phyloP scores from a whole-genome alignment of 495 filamentous ascomycete genomes.

The Neurospora sp. region DNA sequence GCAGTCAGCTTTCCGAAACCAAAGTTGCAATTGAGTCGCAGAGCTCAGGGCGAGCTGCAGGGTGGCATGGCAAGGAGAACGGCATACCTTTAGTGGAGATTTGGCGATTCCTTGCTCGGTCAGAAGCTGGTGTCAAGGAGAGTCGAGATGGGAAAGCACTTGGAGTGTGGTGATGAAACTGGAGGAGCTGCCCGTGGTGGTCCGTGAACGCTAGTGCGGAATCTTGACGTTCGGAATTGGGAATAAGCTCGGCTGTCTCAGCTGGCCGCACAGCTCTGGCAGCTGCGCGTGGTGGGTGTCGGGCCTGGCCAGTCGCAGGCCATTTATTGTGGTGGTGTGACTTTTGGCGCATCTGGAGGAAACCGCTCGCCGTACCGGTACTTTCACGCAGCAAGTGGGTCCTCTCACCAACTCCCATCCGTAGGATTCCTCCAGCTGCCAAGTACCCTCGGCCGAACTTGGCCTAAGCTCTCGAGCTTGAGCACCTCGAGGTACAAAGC shows the following conservation, averaged over 20 bases:
- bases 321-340: slow-evolving; percentile 11
- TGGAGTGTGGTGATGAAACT: background rate
- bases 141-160: slow-evolving; percentile 1
- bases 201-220: slow-evolving; percentile 1
- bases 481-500: background rate
- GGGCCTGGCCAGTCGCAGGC: background rate
- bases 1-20: background rate
- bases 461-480: background rate
- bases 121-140: background rate
- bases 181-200: background rate
- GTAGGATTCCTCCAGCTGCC: background rate
- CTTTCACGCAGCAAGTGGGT: background rate
- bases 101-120: slow-evolving; percentile 1
- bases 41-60: background rate
- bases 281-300: background rate
- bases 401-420: background rate
- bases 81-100: slow-evolving; percentile 14
- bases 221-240: background rate
- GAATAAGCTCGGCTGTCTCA: background rate
- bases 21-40: background rate
- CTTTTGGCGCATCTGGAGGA: slow-evolving; percentile 2
- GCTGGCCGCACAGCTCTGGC: background rate
- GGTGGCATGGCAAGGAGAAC: background rate
- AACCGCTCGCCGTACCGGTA: slow-evolving; percentile 3
- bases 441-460: background rate